Conservation (phyloP, 179 eudicot genomes). For the Beta macrorhiza region DNA sequence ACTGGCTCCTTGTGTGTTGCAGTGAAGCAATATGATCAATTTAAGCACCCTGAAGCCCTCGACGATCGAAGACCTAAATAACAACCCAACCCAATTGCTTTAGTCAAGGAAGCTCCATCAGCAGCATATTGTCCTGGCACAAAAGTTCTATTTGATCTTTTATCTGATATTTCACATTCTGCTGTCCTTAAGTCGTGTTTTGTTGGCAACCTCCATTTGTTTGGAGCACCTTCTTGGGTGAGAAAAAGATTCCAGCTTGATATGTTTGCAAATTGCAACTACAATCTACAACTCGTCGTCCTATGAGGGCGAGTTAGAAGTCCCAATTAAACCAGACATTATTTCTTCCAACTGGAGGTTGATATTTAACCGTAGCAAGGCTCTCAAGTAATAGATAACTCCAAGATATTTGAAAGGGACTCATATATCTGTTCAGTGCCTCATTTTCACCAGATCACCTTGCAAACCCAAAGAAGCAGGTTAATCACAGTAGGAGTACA, state of each 20-base stretch:
- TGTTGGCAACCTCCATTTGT: background rate
- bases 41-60: background rate
- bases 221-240: background rate
- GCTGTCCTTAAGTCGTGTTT: background rate
- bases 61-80: no score
- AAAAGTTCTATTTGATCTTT: no score
- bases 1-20: no score
- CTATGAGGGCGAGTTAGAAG: background rate
- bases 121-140: no score
- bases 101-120: no score
- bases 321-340: background rate
- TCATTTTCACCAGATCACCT: background rate
- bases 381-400: background rate
- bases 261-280: background rate
- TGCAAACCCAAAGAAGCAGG: background rate
- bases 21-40: background rate
- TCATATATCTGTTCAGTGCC: background rate
- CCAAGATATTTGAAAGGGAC: background rate
- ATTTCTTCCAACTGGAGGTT: background rate
- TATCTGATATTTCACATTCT: no score
- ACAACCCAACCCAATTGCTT: no score
- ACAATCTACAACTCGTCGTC: background rate
- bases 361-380: background rate
- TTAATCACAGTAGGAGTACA: background rate
- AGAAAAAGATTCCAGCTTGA: background rate